These are phyloP conservation scores for Ambrosia trifida DNA, from an alignment of 129 eudicot species.

Conservation along the genomic window DNA sequence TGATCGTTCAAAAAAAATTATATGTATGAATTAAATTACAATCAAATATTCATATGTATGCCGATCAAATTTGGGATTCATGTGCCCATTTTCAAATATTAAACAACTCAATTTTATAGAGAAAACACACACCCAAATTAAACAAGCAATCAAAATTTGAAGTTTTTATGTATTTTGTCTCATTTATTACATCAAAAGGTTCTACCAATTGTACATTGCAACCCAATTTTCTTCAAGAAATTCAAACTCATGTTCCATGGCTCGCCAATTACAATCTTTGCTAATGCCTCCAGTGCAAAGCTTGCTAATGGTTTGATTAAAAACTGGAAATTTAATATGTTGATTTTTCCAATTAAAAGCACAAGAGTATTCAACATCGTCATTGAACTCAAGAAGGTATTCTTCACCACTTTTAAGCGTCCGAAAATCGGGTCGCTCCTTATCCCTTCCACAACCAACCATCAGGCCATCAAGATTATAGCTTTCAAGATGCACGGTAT, in stretches of 20 bases:
- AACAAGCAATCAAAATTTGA: background rate
- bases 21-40: no score
- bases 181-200: background rate
- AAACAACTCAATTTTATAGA: no score
- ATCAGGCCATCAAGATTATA: background rate
- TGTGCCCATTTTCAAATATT: no score
- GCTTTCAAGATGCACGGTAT: background rate
- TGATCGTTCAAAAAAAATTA: no score
- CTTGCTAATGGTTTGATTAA: slow-evolving; percentile 10
- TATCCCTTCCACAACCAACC: slow-evolving; percentile 11
- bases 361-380: background rate
- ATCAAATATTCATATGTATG: no score
- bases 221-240: background rate
- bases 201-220: slow-evolving; percentile 18
- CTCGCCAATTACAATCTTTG: slow-evolving; percentile 18
- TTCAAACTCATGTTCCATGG: background rate
- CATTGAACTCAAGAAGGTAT: slow-evolving; percentile 10
- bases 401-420: background rate
- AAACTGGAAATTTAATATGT: slow-evolving; percentile 16
- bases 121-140: no score
- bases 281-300: slow-evolving; percentile 2
- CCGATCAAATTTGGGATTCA: no score
- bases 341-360: background rate
- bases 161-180: background rate
- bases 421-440: background rate